Base-by-base conservation (phyloP, 768 basidiomycete species). In the Tephrocybe sp. region DNA sequence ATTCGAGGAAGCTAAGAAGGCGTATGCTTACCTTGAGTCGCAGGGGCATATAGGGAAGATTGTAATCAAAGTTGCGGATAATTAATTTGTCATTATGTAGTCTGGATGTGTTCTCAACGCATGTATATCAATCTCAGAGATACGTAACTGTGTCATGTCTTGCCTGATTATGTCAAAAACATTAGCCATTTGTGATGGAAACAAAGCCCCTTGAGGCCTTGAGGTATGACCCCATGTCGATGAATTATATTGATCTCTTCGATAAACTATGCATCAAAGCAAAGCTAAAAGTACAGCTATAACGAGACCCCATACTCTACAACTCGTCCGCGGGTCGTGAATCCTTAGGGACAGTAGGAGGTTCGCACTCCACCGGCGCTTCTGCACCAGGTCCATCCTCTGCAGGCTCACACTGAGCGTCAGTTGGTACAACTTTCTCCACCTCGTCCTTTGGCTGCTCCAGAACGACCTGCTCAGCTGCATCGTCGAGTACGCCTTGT, bases 21-120 rank as follows among this genome's bases (percentile, higher is more conserved):
- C 83, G 1, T 84, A 79, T 59, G 64, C 67, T 41, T 70, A 82
- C 58, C 64, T 82, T 50, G 70, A 74, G 51, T 74, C 72, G 5
- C 79, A 82, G 54, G 68, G 71, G 49, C 80, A 84, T 59, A 75
- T 82, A 16, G 84, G 83, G 16, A 83, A 85, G 64, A 72, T 83
- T 13, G 77, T 79, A 19, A 76, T 83, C 50, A 73, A 71, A 64
- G 73, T 82, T n/a, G 45, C 57, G n/a, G 55, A 51, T 5, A 37
- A 35, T 31, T 53, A 41, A 15, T 34, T 34, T n/a, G 32, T 7
- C 28, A 7, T 30, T 30, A 12, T 30, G n/a, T n/a, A n/a, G n/a
- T n/a, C n/a, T n/a, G n/a, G n/a, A n/a, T n/a, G n/a, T n/a, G n/a
- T n/a, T n/a, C n/a, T n/a, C n/a, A n/a, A 30, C 28, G 28, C 28